Conservation (phyloP, 306 rosid species). For the Carpinus fangiana region DNA sequence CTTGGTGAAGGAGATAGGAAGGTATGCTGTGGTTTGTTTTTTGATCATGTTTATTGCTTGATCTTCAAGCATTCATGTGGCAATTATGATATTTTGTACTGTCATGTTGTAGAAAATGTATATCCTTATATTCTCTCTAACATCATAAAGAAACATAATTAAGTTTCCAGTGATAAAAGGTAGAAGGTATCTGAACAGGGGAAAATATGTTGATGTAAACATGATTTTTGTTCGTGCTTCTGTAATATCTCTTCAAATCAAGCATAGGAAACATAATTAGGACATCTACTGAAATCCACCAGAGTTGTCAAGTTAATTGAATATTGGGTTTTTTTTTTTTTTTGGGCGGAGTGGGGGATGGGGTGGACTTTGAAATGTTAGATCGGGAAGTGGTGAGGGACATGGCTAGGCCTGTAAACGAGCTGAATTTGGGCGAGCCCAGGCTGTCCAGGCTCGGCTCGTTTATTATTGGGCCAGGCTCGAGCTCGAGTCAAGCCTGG, state of each 20-base stretch:
- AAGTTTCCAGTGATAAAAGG: neutral
- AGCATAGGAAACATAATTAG: neutral
- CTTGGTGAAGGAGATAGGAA: slow-evolving; percentile 11
- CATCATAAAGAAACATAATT: neutral
- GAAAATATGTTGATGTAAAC: neutral
- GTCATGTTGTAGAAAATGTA: neutral
- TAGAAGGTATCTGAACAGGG: neutral
- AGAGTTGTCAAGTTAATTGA: neutral
- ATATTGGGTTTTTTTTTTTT: too few species aligned
- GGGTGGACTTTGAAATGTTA: neutral
- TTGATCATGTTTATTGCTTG: neutral
- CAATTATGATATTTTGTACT: neutral
- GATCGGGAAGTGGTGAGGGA: neutral
- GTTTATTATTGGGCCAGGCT: too few species aligned
- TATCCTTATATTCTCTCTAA: neutral
- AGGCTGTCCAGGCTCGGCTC: too few species aligned
- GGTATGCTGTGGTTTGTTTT: neutral
- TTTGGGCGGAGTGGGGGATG: neutral
- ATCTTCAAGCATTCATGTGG: slow-evolving; percentile 1
- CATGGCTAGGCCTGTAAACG: too few species aligned
- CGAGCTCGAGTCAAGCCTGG: too few species aligned
- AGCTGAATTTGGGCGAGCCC: too few species aligned
- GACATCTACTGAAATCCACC: neutral
- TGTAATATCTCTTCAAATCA: neutral
- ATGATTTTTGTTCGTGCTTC: neutral